Percentiles rank a stretch among this genome's conserved stretches.
These are phyloP conservation scores for Pichia sporocuriosa DNA, from an alignment of 805 yeast genomes.

Conservation along the genomic window DNA sequence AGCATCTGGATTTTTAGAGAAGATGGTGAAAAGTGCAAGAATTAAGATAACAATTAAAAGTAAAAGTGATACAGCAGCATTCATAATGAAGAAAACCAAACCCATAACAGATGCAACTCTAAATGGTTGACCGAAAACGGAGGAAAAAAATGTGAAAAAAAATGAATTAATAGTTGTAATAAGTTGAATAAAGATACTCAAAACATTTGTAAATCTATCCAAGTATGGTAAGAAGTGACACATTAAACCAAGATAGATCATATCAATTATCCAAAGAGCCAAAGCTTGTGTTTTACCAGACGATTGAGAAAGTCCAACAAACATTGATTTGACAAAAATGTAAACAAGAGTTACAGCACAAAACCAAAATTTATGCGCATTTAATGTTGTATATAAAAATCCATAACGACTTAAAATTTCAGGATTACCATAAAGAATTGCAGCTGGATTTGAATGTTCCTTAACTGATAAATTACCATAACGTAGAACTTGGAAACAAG, in stretches of 20 bases:
- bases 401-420: constrained; percentile 73
- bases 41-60: constrained; percentile 65
- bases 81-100: constrained; percentile 79
- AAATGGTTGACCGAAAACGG: constrained; percentile 73
- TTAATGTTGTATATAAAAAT: constrained; percentile 83
- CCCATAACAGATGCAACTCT: constrained; percentile 84
- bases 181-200: constrained; percentile 65
- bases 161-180: constrained; percentile 76
- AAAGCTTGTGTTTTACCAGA: constrained; percentile 80
- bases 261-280: constrained; percentile 68
- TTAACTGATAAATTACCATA: constrained; percentile 59
- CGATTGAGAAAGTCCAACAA: constrained; percentile 71
- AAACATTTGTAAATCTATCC: constrained; percentile 74
- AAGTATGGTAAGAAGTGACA: constrained; percentile 67
- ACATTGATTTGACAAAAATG: constrained; percentile 57
- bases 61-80: constrained; percentile 80
- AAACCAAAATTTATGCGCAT: constrained; percentile 79
- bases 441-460: constrained; percentile 75
- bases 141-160: constrained; percentile 79
- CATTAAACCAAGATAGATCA: constrained; percentile 58
- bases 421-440: constrained; percentile 74
- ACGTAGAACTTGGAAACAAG: constrained; percentile 53
- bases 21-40: constrained; percentile 52
- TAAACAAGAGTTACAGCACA: constrained; percentile 58
- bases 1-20: constrained; percentile 82